phyloP scores from a whole-genome alignment of 768 basidiomycete species.

The Pisolithus marmoratus region DNA sequence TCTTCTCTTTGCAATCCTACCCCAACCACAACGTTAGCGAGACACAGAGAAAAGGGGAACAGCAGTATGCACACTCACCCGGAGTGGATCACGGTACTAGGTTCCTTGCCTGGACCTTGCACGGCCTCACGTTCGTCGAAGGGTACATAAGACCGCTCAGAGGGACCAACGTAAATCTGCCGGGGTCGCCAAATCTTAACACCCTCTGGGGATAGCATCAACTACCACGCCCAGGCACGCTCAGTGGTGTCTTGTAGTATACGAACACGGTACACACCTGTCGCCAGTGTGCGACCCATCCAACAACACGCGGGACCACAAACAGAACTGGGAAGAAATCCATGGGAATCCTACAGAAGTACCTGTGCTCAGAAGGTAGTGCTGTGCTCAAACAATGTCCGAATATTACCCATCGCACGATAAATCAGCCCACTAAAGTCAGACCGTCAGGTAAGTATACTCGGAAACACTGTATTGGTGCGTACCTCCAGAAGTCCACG shows the following conservation, averaged over 20 bases:
- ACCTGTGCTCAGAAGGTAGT: slow-evolving; percentile 2
- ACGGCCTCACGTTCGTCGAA: slow-evolving; percentile 52
- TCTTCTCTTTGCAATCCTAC: slow-evolving; percentile 28
- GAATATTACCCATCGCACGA: slow-evolving; percentile 74
- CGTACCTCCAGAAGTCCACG: slow-evolving; percentile 77
- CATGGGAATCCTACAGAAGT: slow-evolving; percentile 65
- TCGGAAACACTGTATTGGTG: slow-evolving; percentile 1
- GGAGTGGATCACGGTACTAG: slow-evolving; percentile 62
- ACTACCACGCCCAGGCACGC: slow-evolving; percentile 37
- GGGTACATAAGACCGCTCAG: slow-evolving; percentile 69
- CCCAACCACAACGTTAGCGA: slow-evolving; percentile 1
- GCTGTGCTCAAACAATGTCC: not conserved
- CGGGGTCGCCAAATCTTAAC: slow-evolving; percentile 93
- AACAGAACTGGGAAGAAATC: slow-evolving; percentile 95
- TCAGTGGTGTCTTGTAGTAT: slow-evolving; percentile 4
- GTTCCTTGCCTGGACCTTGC: slow-evolving; percentile 51
- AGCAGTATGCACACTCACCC: slow-evolving; percentile 47
- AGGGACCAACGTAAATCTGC: slow-evolving; percentile 77
- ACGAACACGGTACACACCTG: slow-evolving; percentile 44
- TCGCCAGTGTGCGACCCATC: slow-evolving; percentile 92
- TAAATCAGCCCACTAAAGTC: slow-evolving; percentile 73
- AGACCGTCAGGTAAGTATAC: not conserved
- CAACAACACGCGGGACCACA: slow-evolving; percentile 86
- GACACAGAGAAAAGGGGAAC: not conserved
- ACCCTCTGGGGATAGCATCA: slow-evolving; percentile 86